A percentile compares a stretch with the other conserved stretches of the same genome.
Conservation (phyloP, 2,329 filamentous ascomycete genomes). For the Aspergillus sp. region DNA sequence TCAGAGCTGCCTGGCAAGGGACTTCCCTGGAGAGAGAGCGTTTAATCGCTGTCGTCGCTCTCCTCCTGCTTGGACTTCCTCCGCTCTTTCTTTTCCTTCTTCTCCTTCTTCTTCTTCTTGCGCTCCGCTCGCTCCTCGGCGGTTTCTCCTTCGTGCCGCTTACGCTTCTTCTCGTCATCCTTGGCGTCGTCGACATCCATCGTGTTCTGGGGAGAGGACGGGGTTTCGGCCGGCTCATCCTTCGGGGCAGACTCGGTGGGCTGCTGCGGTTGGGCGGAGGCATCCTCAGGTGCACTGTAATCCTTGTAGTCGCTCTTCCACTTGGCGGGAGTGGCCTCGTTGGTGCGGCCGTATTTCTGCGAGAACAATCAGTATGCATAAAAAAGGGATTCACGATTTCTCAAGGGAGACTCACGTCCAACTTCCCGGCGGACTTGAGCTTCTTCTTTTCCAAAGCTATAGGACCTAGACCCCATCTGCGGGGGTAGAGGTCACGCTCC, state of each 20-base stretch:
- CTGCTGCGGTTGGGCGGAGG: constrained; percentile 38
- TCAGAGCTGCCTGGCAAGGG: constrained; percentile 8
- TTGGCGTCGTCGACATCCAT: constrained; percentile 35
- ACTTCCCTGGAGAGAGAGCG: constrained; percentile 16
- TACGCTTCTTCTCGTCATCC: constrained; percentile 45
- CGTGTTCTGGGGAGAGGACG: constrained; percentile 26
- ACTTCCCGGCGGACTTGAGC: constrained; percentile 94
- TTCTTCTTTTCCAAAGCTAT: constrained; percentile 98
- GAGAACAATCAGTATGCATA: constrained; percentile 24
- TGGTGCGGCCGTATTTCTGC: constrained; percentile 81
- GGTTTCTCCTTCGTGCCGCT: constrained; percentile 49
- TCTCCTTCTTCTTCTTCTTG: constrained; percentile 47
- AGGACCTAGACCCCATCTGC: constrained; percentile 91
- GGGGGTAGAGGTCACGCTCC: constrained; percentile 96
- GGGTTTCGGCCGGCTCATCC: constrained; percentile 20
- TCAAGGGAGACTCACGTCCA: constrained; percentile 54
- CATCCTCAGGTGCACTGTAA: constrained; percentile 51
- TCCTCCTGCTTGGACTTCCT: constrained; percentile 79
- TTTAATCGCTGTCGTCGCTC: constrained; percentile 45
- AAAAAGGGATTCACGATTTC: background rate
- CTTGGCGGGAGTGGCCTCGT: constrained; percentile 85
- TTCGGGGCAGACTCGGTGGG: constrained; percentile 18
- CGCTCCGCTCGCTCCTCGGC: constrained; percentile 41
- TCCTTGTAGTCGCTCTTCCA: constrained; percentile 94
- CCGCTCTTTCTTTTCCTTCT: constrained; percentile 54